Evolutionary conservation across 164 flowering plant species (phyloP).

Genomic region (Aristolochia californica): DNA sequence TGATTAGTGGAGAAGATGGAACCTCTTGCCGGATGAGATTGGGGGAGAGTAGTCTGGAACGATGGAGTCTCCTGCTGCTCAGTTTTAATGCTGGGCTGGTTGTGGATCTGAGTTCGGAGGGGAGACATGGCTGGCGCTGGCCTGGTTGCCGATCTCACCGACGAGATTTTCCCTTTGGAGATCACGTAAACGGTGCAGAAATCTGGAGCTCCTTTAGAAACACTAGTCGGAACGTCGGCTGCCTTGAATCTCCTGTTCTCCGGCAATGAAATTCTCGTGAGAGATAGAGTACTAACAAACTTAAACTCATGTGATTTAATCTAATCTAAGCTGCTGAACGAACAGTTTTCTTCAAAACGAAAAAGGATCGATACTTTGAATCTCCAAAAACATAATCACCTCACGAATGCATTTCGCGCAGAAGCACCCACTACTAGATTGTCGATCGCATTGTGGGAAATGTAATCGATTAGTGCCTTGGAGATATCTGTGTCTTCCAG

Average conservation of each 20-base stretch:
- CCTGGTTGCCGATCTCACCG: slow-evolving; percentile 40
- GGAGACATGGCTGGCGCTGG: slow-evolving; percentile 38
- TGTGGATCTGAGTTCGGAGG: slow-evolving; percentile 15
- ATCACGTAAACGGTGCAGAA: slow-evolving; percentile 64
- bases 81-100: slow-evolving; percentile 1
- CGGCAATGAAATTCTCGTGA: too few relatives aligned
- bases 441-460: slow-evolving; percentile 42
- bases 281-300: too few relatives aligned
- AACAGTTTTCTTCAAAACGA: too few relatives aligned
- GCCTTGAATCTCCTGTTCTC: slow-evolving; percentile 42
- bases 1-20: neutral
- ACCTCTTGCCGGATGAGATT: neutral
- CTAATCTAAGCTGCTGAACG: too few relatives aligned
- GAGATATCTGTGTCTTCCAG: slow-evolving; percentile 45
- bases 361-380: too few relatives aligned
- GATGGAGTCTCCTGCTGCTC: neutral
- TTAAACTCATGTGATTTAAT: too few relatives aligned
- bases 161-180: slow-evolving; percentile 53
- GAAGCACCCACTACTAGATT: slow-evolving; percentile 53
- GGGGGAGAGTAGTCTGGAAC: neutral
- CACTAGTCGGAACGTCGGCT: slow-evolving; percentile 27
- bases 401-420: slow-evolving; percentile 35
- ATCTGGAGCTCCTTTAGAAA: slow-evolving; percentile 59
- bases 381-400: slow-evolving; percentile 25
- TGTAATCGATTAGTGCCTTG: slow-evolving; percentile 57